Evolutionary conservation across 306 rosid species (phyloP), one percentile per base, ranked within the genome.

Genomic region (Purshia tridentata): DNA sequence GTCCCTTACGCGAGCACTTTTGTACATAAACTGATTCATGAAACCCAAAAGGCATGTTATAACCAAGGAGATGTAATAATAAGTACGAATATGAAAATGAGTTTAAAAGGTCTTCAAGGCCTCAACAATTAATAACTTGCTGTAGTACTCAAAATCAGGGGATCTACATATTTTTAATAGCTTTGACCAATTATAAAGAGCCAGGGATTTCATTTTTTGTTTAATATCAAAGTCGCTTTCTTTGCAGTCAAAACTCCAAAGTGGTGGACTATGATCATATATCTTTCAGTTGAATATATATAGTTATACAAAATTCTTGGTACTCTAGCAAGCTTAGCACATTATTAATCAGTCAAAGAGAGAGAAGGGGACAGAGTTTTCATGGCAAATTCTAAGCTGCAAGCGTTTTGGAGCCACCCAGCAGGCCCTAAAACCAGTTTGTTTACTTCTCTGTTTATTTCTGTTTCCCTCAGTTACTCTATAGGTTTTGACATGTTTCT

Each of bases 351-450:
- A 60, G 19, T 16, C 47, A 15, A 37, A 60, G 16, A 2, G 6
- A 11, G 19, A 60, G 20, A 35, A 60, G 20, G 45, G 12, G 7
- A 0, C 45, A 3, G 65, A 13, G 67, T 60, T 39, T 69, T 23
- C 65, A 70, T 70, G 74, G 65, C 54, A 42, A 55, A 54, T 44
- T 44, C 74, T 16, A 70, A 70, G 74, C 44, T 70, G 41, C 44
- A 15, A 41, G 74, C 74, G 10, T 12, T 70, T 47, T 70, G 74
- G 74, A 70, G 55, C 74, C 65, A 70, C 74, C 74, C 74, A 2
- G 65, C 75, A 20, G 75, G 75, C 23, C 67, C 75, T 0, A 71
- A 71, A 71, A 71, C 75, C 6, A 71, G 75, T 71, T 15, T 19
- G 66, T 57, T 57, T 44, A n/a, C 68, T 63, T 63, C 10, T 16